Evolutionary conservation across 2,329 filamentous ascomycete genomes (phyloP).

Genomic region (Diaporthe sp.): DNA sequence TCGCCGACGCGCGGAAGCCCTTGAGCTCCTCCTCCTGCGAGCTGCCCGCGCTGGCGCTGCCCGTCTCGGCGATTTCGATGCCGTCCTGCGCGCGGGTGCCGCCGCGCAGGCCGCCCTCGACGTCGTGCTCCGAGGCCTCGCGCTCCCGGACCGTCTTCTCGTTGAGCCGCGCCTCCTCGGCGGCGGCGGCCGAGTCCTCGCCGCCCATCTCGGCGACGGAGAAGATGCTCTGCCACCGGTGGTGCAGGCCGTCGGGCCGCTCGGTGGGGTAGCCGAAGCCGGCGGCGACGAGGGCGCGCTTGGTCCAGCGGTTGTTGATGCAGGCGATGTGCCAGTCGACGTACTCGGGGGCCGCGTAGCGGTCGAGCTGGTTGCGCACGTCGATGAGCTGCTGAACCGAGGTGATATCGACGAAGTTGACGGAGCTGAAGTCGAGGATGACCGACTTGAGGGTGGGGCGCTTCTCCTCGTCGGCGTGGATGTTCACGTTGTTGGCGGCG

Average conservation of each 20-base stretch:
- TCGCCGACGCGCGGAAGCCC: constrained; percentile 47
- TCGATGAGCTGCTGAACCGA: constrained; percentile 94
- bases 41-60: constrained; percentile 39
- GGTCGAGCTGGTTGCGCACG: constrained; percentile 92
- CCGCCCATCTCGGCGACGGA: constrained; percentile 88
- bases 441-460: constrained; percentile 69
- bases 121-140: constrained; percentile 15
- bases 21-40: constrained; percentile 52
- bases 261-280: constrained; percentile 88
- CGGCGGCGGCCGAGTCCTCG: constrained; percentile 75
- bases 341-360: constrained; percentile 81
- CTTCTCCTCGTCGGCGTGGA: constrained; percentile 37
- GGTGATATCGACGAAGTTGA: constrained; percentile 95
- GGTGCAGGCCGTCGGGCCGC: constrained; percentile 63
- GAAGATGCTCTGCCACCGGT: constrained; percentile 95
- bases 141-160: constrained; percentile 56
- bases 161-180: constrained; percentile 75
- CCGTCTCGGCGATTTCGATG: constrained; percentile 41
- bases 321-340: constrained; percentile 98
- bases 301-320: constrained; percentile 95
- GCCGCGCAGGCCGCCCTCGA: constrained; percentile 35
- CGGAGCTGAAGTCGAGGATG: constrained; percentile 92
- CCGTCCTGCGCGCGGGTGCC: constrained; percentile 1
- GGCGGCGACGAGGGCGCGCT: constrained; percentile 86
- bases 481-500: constrained; percentile 42